phyloP scores from a whole-genome alignment of 352 stramenopile genomes.

The Phytophthora colocasiae region DNA sequence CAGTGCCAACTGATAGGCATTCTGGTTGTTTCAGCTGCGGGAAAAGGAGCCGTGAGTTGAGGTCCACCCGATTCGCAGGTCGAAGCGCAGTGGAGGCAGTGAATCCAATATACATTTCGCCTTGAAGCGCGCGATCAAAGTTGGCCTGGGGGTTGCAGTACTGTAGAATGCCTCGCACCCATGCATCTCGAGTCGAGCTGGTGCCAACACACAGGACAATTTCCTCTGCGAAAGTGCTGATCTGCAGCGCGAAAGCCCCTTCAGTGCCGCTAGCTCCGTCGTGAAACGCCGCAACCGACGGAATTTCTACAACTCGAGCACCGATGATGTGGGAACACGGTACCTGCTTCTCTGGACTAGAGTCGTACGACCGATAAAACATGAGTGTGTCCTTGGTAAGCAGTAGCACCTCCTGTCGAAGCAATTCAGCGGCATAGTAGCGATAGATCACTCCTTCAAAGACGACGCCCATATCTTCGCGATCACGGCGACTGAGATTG shows the following conservation, averaged over 20 bases:
- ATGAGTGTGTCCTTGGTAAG: conserved; percentile 62
- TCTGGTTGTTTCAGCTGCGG: conserved; percentile 31
- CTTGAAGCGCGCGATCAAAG: conserved; percentile 46
- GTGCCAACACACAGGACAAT: conserved; percentile 77
- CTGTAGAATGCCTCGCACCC: conserved; percentile 69
- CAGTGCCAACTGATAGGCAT: not conserved
- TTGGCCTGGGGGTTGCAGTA: conserved; percentile 60
- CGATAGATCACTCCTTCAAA: conserved; percentile 81
- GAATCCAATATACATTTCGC: conserved; percentile 54
- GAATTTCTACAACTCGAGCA: conserved; percentile 46
- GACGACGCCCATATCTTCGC: conserved; percentile 56
- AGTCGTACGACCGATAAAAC: conserved; percentile 77
- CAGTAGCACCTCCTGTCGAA: conserved; percentile 82
- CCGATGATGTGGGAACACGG: conserved; percentile 55
- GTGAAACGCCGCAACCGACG: conserved; percentile 23
- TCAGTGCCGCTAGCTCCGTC: conserved; percentile 9
- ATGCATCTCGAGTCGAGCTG: conserved; percentile 64
- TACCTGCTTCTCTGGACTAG: conserved; percentile 61
- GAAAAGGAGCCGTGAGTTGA: conserved; percentile 76
- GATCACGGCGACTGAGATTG: conserved; percentile 68
- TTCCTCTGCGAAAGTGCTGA: conserved; percentile 79
- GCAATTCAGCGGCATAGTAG: conserved; percentile 59
- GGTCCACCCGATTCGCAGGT: conserved; percentile 56
- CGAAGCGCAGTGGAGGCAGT: conserved; percentile 42
- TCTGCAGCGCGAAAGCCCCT: conserved; percentile 65